Percentiles rank a stretch among this genome's conserved stretches.
phyloP scores from a whole-genome alignment of 1,284 basidiomycete genomes.

The Trametes versicolor region DNA sequence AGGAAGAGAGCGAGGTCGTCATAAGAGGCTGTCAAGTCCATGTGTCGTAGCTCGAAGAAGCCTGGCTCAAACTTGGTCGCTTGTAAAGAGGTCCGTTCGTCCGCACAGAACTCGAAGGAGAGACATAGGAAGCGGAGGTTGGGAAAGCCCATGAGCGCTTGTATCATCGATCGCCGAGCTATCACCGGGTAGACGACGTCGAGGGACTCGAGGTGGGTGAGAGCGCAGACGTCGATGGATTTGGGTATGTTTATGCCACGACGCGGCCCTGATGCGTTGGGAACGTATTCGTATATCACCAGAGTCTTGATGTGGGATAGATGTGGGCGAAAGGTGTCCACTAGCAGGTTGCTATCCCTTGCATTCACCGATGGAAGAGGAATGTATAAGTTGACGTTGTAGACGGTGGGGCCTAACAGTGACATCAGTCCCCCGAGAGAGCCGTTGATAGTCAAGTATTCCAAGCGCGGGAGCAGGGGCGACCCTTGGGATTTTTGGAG shows the following conservation, averaged over 20 bases:
- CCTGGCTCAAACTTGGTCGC: not conserved
- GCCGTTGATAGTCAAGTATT: not conserved
- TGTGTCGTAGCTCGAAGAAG: constrained; percentile 1
- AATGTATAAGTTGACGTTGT: not conserved
- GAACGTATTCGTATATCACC: not conserved
- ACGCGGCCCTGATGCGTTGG: not conserved
- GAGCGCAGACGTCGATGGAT: not conserved
- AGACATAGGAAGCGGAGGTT: not conserved
- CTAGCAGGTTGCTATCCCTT: not conserved
- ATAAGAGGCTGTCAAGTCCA: not conserved
- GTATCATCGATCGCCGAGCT: not conserved
- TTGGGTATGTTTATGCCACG: too few species aligned
- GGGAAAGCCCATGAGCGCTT: not conserved
- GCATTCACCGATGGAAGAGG: not conserved
- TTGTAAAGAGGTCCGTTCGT: not conserved
- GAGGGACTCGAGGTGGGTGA: not conserved
- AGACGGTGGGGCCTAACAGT: not conserved
- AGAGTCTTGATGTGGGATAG: not conserved
- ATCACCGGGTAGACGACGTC: not conserved
- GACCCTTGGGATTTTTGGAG: not conserved
- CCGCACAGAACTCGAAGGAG: not conserved
- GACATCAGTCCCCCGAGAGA: not conserved
- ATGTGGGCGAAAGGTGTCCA: not conserved
- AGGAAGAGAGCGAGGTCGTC: not conserved
- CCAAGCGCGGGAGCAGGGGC: constrained; percentile 1